phyloP scores from a whole-genome alignment of 2,329 filamentous ascomycete species.

The Penicillium sp. region DNA sequence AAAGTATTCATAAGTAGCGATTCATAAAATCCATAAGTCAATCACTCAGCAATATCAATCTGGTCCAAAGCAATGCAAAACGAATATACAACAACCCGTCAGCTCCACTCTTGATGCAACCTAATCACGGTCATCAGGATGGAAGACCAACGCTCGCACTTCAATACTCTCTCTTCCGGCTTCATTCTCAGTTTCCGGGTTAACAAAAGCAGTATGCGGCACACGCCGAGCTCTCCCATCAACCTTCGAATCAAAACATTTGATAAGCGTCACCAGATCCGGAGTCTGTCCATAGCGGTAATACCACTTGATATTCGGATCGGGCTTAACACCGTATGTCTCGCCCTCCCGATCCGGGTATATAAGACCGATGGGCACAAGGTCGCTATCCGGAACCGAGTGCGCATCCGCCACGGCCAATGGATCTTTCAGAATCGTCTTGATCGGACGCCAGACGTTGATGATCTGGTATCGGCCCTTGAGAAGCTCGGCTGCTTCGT shows the following conservation, averaged over 20 bases:
- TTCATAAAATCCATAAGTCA: background rate
- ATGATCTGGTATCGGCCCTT: constrained; percentile 48
- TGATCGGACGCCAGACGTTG: constrained; percentile 52
- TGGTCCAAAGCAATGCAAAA: background rate
- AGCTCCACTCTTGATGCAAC: background rate
- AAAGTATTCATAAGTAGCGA: background rate
- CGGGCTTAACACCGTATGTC: constrained; percentile 47
- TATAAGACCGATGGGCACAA: constrained; percentile 50
- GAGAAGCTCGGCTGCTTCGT: constrained; percentile 43
- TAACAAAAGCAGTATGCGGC: constrained; percentile 56
- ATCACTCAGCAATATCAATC: background rate
- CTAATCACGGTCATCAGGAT: constrained; percentile 38
- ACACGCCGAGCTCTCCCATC: constrained; percentile 53
- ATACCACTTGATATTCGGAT: constrained; percentile 49
- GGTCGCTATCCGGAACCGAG: constrained; percentile 50
- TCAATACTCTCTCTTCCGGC: constrained; percentile 54
- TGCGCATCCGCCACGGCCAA: constrained; percentile 53
- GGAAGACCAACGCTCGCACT: constrained; percentile 54
- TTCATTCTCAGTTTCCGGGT: constrained; percentile 44
- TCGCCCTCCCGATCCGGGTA: constrained; percentile 53
- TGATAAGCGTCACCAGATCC: constrained; percentile 57
- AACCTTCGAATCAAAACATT: constrained; percentile 59
- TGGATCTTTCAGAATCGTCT: constrained; percentile 53
- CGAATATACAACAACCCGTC: background rate
- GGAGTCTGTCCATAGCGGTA: constrained; percentile 53